These are phyloP conservation scores for Schwanniomyces polymorphus DNA, from an alignment of 805 yeast species.

Conservation along the genomic window DNA sequence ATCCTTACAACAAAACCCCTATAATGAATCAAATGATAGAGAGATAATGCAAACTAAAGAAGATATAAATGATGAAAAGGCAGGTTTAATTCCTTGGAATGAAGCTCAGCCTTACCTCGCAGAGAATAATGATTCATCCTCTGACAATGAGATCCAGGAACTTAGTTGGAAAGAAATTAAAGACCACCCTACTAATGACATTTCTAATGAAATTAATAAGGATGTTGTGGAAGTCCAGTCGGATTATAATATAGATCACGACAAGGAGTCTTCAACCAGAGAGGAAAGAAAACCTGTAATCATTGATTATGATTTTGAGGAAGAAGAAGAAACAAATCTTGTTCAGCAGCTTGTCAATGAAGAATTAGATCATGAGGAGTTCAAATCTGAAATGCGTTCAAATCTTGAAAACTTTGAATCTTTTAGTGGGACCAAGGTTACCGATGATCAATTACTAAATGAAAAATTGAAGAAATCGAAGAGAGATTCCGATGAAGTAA, in stretches of 20 bases:
- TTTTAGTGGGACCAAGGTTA: constrained; percentile 36
- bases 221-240: constrained; percentile 9
- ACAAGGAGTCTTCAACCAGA: neutral
- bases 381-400: constrained; percentile 39
- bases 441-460: constrained; percentile 50
- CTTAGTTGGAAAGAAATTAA: neutral
- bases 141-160: constrained; percentile 14
- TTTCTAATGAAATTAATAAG: constrained; percentile 1
- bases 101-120: constrained; percentile 33
- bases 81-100: constrained; percentile 52
- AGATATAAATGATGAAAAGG: constrained; percentile 32
- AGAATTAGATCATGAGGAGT: constrained; percentile 67
- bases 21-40: constrained; percentile 2
- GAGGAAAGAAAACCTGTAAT: constrained; percentile 16
- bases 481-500: constrained; percentile 90
- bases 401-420: constrained; percentile 16
- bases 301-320: constrained; percentile 67
- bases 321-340: constrained; percentile 73
- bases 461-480: constrained; percentile 65
- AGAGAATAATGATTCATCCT: constrained; percentile 8
- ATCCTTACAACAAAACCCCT: neutral
- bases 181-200: neutral
- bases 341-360: constrained; percentile 66
- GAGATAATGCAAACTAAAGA: neutral
- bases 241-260: neutral